A percentile compares a stretch with the other conserved stretches of the same genome.
phyloP scores from a whole-genome alignment of 352 stramenopile genomes.

The Globisporangium middletonii region DNA sequence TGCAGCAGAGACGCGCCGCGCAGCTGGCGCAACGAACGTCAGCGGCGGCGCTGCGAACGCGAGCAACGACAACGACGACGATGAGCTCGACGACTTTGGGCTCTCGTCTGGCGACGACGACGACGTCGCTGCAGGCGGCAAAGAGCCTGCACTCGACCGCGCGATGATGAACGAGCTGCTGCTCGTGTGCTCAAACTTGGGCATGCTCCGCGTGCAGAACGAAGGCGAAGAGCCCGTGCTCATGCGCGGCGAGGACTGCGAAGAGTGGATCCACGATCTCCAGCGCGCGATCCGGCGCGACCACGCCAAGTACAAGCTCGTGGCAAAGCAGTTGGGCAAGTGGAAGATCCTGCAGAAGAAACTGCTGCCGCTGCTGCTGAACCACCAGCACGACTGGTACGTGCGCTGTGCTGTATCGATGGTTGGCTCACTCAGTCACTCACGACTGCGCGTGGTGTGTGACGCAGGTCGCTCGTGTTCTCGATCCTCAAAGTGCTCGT shows the following conservation, averaged over 20 bases:
- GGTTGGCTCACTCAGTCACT: background rate
- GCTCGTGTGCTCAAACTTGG: slow-evolving; percentile 85
- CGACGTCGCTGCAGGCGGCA: slow-evolving; percentile 15
- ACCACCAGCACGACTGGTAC: slow-evolving; percentile 81
- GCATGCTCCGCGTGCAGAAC: slow-evolving; percentile 58
- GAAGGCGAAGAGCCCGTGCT: slow-evolving; percentile 58
- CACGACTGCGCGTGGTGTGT: background rate
- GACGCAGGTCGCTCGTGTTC: slow-evolving; percentile 60
- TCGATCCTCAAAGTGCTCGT: slow-evolving; percentile 88
- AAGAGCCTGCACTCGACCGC: slow-evolving; percentile 37
- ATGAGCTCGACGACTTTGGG: slow-evolving; percentile 50
- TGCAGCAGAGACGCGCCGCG: slow-evolving; percentile 5
- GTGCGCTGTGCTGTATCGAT: background rate
- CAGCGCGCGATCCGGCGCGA: slow-evolving; percentile 77
- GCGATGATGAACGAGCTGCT: slow-evolving; percentile 85
- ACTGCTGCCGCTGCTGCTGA: slow-evolving; percentile 75
- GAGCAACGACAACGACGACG: slow-evolving; percentile 5
- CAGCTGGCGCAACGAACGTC: slow-evolving; percentile 12
- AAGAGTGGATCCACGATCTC: slow-evolving; percentile 82
- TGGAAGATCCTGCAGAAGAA: slow-evolving; percentile 89
- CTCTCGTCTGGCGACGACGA: slow-evolving; percentile 47
- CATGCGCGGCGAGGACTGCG: slow-evolving; percentile 80
- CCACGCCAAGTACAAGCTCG: slow-evolving; percentile 75
- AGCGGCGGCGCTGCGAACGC: slow-evolving; percentile 1
- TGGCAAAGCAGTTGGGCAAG: slow-evolving; percentile 78